Percentiles rank a stretch among this genome's conserved stretches.
phyloP scores from a whole-genome alignment of 345 rosid species.

The Turnera subulata region DNA sequence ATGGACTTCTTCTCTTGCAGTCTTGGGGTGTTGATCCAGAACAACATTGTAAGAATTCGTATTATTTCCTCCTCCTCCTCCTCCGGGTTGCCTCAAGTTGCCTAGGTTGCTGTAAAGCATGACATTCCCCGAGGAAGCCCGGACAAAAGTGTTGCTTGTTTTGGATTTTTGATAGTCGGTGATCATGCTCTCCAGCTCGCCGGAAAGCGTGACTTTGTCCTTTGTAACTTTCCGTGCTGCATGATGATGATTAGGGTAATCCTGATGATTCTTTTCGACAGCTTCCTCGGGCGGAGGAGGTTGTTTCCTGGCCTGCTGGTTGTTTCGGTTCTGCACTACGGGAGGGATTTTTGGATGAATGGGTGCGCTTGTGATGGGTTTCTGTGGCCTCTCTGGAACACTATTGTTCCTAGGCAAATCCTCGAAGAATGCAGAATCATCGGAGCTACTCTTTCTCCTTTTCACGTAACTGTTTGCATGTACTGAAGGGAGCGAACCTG shows the following conservation, averaged over 20 bases:
- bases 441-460: slow-evolving; percentile 44
- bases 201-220: slow-evolving; percentile 61
- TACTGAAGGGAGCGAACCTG: slow-evolving; percentile 35
- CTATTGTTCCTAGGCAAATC: neutral
- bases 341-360: slow-evolving; percentile 27
- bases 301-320: slow-evolving; percentile 13
- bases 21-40: slow-evolving; percentile 22
- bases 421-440: slow-evolving; percentile 38
- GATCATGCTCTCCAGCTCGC: slow-evolving; percentile 86
- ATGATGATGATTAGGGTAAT: slow-evolving; percentile 36
- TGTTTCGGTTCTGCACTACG: slow-evolving; percentile 12
- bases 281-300: neutral
- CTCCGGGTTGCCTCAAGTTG: slow-evolving; percentile 59
- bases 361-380: slow-evolving; percentile 30
- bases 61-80: slow-evolving; percentile 23
- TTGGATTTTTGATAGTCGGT: slow-evolving; percentile 56
- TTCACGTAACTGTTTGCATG: slow-evolving; percentile 31
- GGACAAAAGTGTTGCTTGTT: slow-evolving; percentile 49
- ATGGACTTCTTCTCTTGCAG: slow-evolving; percentile 16
- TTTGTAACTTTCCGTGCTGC: slow-evolving; percentile 48
- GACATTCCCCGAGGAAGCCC: slow-evolving; percentile 85
- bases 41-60: slow-evolving; percentile 12
- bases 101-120: slow-evolving; percentile 78
- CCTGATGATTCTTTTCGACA: slow-evolving; percentile 4
- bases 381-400: slow-evolving; percentile 16